Evolutionary conservation across 2,329 filamentous ascomycete species (phyloP).

Genomic region (Plenodomus biglobosus): DNA sequence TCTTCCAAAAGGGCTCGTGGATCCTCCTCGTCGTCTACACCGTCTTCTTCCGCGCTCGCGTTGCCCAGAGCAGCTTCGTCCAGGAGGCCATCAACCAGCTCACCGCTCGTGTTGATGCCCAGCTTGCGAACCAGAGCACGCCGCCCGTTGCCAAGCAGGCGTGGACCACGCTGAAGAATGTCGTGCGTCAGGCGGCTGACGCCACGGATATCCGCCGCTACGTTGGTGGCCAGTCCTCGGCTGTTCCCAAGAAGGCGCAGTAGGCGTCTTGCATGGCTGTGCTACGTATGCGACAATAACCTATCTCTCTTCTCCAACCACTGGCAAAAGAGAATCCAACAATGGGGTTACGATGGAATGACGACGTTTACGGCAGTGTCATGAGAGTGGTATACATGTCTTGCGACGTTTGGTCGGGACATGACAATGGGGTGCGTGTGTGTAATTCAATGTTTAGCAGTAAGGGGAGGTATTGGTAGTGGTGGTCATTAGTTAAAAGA

Average conservation of each 20-base stretch:
- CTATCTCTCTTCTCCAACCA: conserved; percentile 31
- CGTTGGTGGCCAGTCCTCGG: conserved; percentile 55
- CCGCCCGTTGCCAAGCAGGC: conserved; percentile 75
- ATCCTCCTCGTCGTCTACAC: conserved; percentile 84
- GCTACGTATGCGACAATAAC: conserved; percentile 11
- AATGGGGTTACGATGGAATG: too few relatives aligned
- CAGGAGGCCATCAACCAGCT: conserved; percentile 75
- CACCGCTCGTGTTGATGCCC: conserved; percentile 74
- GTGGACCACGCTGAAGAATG: conserved; percentile 78
- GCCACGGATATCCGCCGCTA: conserved; percentile 78
- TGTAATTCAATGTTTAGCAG: too few relatives aligned
- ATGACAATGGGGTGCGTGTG: too few relatives aligned
- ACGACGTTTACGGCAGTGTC: too few relatives aligned
- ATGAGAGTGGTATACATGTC: too few relatives aligned
- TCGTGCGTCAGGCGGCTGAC: conserved; percentile 72
- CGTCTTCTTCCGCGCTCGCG: conserved; percentile 86
- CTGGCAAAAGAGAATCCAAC: conserved; percentile 24
- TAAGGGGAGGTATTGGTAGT: too few relatives aligned
- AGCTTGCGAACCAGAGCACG: conserved; percentile 82
- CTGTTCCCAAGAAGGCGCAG: conserved; percentile 66
- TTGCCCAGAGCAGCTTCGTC: conserved; percentile 89
- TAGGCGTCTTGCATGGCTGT: conserved; percentile 23
- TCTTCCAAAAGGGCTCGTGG: conserved; percentile 91
- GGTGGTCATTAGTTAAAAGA: too few relatives aligned
- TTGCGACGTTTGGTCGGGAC: too few relatives aligned